A percentile compares a stretch with the other conserved stretches of the same genome.
These are phyloP conservation scores for Daldinia loculata DNA, from an alignment of 495 filamentous ascomycete genomes.

Conservation along the genomic window DNA sequence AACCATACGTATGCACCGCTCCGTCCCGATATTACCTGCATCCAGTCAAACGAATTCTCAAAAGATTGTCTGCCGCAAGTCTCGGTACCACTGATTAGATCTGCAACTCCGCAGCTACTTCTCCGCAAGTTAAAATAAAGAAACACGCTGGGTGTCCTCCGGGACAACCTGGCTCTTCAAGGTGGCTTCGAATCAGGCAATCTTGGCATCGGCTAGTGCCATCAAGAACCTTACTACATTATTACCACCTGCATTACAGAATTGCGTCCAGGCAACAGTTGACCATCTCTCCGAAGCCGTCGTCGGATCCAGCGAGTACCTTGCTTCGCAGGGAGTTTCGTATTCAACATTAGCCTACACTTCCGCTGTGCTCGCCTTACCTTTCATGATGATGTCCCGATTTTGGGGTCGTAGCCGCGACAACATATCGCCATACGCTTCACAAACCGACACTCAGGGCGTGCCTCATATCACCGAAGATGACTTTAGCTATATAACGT, in stretches of 20 bases:
- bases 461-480: constrained; percentile 73
- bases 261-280: constrained; percentile 56
- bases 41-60: constrained; percentile 13
- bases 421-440: constrained; percentile 64
- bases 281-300: constrained; percentile 53
- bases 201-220: constrained; percentile 63
- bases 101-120: constrained; percentile 12
- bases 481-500: constrained; percentile 84
- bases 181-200: constrained; percentile 62
- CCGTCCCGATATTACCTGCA: constrained; percentile 33
- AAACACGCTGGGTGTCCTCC: constrained; percentile 48
- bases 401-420: constrained; percentile 61
- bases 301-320: constrained; percentile 63
- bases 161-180: constrained; percentile 56
- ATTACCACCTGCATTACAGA: constrained; percentile 56
- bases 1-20: constrained; percentile 27
- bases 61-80: constrained; percentile 28
- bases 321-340: constrained; percentile 58
- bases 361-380: constrained; percentile 58
- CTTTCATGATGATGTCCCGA: constrained; percentile 72
- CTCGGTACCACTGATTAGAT: constrained; percentile 27
- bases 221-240: constrained; percentile 54
- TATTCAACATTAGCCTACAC: constrained; percentile 57
- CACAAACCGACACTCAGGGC: constrained; percentile 56
- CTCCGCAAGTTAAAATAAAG: constrained; percentile 37